Conservation (phyloP, 2,329 filamentous ascomycete genomes). For the Arthrobotrys megalospora region DNA sequence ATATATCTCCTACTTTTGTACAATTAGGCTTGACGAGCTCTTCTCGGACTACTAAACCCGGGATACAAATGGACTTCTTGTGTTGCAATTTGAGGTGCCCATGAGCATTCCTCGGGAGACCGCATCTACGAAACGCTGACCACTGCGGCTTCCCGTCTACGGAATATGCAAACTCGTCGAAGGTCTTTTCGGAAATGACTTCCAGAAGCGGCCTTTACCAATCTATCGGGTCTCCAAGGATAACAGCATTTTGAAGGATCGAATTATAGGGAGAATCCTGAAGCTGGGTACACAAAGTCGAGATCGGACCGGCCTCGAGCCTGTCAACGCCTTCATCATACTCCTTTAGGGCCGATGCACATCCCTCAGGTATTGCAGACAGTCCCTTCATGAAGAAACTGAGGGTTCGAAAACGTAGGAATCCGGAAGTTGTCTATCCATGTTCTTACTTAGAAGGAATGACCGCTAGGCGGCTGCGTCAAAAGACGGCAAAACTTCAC, state of each 20-base stretch:
- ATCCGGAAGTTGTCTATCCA: conserved; percentile 31
- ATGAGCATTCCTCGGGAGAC: conserved; percentile 47
- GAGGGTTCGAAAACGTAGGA: conserved; percentile 23
- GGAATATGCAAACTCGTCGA: conserved; percentile 49
- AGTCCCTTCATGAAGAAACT: conserved; percentile 5
- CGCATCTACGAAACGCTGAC: conserved; percentile 49
- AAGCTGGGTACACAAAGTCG: not conserved
- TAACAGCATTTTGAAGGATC: conserved; percentile 1
- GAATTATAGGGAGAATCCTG: conserved; percentile 8
- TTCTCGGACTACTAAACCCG: conserved; percentile 39
- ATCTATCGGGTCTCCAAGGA: conserved; percentile 25
- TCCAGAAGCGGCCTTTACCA: conserved; percentile 55
- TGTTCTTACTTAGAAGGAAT: conserved; percentile 14
- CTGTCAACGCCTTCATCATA: conserved; percentile 10
- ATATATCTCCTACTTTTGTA: not conserved
- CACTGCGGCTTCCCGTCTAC: conserved; percentile 49
- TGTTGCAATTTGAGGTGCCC: conserved; percentile 46
- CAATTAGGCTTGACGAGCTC: conserved; percentile 42
- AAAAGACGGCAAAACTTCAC: conserved; percentile 31
- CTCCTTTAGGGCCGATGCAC: conserved; percentile 24
- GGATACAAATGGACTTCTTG: conserved; percentile 38
- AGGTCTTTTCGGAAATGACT: conserved; percentile 58
- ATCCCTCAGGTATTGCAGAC: conserved; percentile 29
- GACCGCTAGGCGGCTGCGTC: conserved; percentile 21
- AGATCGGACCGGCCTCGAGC: conserved; percentile 2